Evolutionary conservation across 2,329 filamentous ascomycete genomes (phyloP), one percentile per base, ranked within the genome.

Genomic region (Botrytis hyacinthi): DNA sequence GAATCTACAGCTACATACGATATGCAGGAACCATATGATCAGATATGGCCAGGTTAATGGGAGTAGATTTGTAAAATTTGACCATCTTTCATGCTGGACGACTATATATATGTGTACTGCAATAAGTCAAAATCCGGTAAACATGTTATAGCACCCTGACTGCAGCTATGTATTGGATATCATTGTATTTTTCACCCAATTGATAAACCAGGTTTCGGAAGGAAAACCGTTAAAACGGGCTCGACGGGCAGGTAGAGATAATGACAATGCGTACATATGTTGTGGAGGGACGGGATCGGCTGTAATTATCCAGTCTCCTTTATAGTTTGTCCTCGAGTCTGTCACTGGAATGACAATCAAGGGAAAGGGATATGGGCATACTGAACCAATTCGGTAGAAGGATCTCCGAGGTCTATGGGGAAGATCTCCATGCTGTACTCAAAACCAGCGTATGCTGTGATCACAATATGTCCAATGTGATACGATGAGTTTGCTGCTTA

Each of bases 21-120:
- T 9, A 68, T 68, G 65, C 65, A 68, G 65, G 65, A 57, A 68
- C 65, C 65, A 68, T 42, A 68, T 68, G 48, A 68, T 68, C 65
- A 68, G 35, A 68, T 42, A 68, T 32, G 48, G 16, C 65, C 46
- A 57, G 26, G 48, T 57, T 32, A 51, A 57, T 32, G 48, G 32
- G 37, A 68, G 26, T 37, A 57, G 48, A 68, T 68, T 40, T 68
- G 35, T 57, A 42, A 57, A 42, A 57, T 40, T 37, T 54, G 46
- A 68, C 16, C 46, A 68, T 57, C 65, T 54, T 68, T 42, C 26
- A 57, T 68, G 48, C 65, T 54, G 26, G 26, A 14, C 16, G 20
- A 40, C 46, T 14, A 7, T 22, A 57, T 54, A n/a, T 32, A 32
- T 29, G 22, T 57, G 35, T 57, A 14, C n/a, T 32, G 18, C 48